Base-by-base conservation (phyloP, 1,139 yeast genomes). In the Geotrichum cucujoidarum region DNA sequence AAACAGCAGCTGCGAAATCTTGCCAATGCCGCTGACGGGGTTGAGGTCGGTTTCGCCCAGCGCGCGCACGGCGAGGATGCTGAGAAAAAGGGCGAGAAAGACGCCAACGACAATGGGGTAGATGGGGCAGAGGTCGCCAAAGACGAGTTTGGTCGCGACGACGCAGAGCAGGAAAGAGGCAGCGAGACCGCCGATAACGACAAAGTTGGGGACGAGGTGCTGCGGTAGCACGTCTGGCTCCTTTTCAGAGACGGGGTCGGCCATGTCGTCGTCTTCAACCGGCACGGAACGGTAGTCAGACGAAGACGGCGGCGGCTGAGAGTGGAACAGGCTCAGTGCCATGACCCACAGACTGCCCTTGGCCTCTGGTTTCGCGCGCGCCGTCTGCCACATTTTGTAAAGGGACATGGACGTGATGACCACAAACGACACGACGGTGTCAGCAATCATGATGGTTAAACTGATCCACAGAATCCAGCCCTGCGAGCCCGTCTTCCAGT, bases 381-480 rank as follows among this genome's bases (percentile, higher is more conserved):
- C 17, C 5, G 16, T 37, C 21, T 43, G 30, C 34, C 27, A 43
- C 29, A 37, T 11, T 36, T 45, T 49, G 34, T 45, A 42, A 11
- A 58, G 27, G 11, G 62, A 57, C 24, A 52, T 56, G 38, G 67
- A 59, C 0, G 82, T 72, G 14, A 89, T 80, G 2, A 85, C 83
- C 1, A 78, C 55, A 58, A 92, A 84, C 0, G 95, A 84, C 1
- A 90, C 88, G 11, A 88, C 71, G 2, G 96, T 86, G 63, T 92
- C 98, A 45, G 88, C 83, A 22, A 92, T 86, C 98, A 92, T 92
- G 35, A 89, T 89, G 31, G 96, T 82, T 57, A 92, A 75, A 64
- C 95, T 83, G 52, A 89, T 73, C 98, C 98, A 92, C 61, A 92
- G 72, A 49, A 92, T 87, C 98, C 98, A 92, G 13, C 98, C 98